These are phyloP conservation scores for Filobasidium uniguttulatum DNA, from an alignment of 1,284 basidiomycete species.

Conservation along the genomic window DNA sequence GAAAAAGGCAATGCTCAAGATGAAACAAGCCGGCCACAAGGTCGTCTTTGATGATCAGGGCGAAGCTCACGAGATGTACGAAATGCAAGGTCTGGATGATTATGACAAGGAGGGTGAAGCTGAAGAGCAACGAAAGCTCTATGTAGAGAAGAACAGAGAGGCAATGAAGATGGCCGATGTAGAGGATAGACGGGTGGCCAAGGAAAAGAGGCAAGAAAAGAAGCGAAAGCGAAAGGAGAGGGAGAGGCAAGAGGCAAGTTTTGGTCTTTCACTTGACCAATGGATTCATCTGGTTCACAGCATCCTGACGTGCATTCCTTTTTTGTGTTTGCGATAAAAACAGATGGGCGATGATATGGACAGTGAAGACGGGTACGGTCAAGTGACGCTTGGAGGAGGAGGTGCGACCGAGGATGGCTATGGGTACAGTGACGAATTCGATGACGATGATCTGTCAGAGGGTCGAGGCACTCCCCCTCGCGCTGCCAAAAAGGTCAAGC, in stretches of 20 bases:
- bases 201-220: slow-evolving; percentile 75
- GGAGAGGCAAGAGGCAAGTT: slow-evolving; percentile 46
- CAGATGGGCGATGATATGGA: slow-evolving; percentile 7
- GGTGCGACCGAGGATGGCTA: slow-evolving; percentile 6
- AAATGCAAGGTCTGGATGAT: slow-evolving; percentile 46
- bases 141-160: slow-evolving; percentile 56
- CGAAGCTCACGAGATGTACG: slow-evolving; percentile 61
- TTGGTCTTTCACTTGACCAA: neutral
- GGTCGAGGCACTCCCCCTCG: neutral
- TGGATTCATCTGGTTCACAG: neutral
- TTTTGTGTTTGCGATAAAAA: neutral
- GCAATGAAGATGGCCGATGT: slow-evolving; percentile 60
- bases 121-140: slow-evolving; percentile 52
- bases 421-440: slow-evolving; percentile 16
- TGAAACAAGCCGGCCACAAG: slow-evolving; percentile 47
- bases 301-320: neutral
- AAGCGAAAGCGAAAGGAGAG: slow-evolving; percentile 72
- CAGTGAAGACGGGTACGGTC: slow-evolving; percentile 10
- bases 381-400: slow-evolving; percentile 13
- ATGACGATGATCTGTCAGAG: slow-evolving; percentile 2
- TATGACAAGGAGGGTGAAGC: slow-evolving; percentile 53
- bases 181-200: slow-evolving; percentile 64
- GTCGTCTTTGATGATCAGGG: slow-evolving; percentile 80
- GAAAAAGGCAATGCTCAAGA: slow-evolving; percentile 60
- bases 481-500: neutral